Base-by-base conservation (phyloP, 2,329 filamentous ascomycete species). In the Ophiostoma perfectum region DNA sequence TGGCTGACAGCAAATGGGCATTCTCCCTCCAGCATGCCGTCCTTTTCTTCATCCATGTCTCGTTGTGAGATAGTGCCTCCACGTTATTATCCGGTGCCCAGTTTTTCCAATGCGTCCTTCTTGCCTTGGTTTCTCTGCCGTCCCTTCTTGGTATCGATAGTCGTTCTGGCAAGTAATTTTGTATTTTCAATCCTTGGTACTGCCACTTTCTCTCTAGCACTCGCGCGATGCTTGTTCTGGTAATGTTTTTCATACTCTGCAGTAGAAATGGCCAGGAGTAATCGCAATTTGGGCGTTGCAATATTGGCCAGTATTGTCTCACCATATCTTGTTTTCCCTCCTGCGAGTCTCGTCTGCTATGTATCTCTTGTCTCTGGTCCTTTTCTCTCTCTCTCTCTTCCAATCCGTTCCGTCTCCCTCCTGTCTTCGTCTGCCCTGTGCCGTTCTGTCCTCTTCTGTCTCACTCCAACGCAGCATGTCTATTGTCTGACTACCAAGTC, bases 161-260 rank as follows among this genome's bases (percentile, higher is more conserved):
- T 27, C 27, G 27, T 27, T 27, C 27, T 27, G 27, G 2, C 27
- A 27, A 27, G 27, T 27, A 27, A 27, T 27, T 27, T 27, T 27
- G 27, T 27, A 27, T 27, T 27, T 27, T 27, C 27, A 27, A 27
- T 27, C 2, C 27, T 27, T 27, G 27, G 27, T 27, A 27, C 27
- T 27, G 2, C 27, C 27, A 27, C 27, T 27, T 27, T 27, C 2
- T 27, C n/a, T 52, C 3, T 52, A n/a, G 8, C 27, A 6, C 7
- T 9, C 49, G 49, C 49, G 49, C 49, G 49, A 55, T 55, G 49
- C 49, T 55, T 55, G n/a, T 55, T 55, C 49, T 55, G 18, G 49
- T 11, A 55, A 36, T 55, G 18, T 55, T 18, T 36, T 55, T 55
- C 49, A 12, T 55, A 55, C 27, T 55, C 49, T 55, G 49, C 49